Percentiles rank a stretch among this genome's conserved stretches.
These are phyloP conservation scores for Bipolaris sorokiniana DNA, from an alignment of 2,329 filamentous ascomycete species.

Conservation along the genomic window DNA sequence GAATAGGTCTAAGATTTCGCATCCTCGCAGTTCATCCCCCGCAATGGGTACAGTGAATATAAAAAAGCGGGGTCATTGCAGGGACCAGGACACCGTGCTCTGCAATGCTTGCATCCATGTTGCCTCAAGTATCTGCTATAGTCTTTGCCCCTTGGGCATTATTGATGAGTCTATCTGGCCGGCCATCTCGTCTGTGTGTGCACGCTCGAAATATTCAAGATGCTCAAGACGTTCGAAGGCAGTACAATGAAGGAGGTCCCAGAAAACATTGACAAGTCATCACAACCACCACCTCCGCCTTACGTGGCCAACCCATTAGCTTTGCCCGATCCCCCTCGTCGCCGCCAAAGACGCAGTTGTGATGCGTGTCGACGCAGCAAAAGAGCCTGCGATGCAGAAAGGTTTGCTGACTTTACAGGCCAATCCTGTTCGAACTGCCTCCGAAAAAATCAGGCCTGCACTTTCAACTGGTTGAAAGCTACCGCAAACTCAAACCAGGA, in stretches of 20 bases:
- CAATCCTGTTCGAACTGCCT: slow-evolving; percentile 50
- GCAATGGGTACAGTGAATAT: slow-evolving; percentile 11
- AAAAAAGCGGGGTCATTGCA: slow-evolving; percentile 15
- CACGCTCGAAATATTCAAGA: not conserved
- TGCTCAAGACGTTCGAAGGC: slow-evolving; percentile 11
- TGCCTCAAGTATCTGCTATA: slow-evolving; percentile 4
- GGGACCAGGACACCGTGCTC: slow-evolving; percentile 5
- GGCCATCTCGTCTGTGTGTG: not conserved
- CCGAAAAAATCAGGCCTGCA: slow-evolving; percentile 53
- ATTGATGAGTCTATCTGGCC: not conserved
- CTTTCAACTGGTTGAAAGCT: slow-evolving; percentile 51
- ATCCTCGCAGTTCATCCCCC: slow-evolving; percentile 15
- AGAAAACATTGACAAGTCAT: not conserved
- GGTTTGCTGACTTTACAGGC: slow-evolving; percentile 31
- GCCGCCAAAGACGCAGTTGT: slow-evolving; percentile 45
- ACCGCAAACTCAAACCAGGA: slow-evolving; percentile 12
- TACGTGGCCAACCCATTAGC: not conserved
- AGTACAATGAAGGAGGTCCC: slow-evolving; percentile 7
- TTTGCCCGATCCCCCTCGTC: slow-evolving; percentile 3
- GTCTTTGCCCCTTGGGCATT: not conserved
- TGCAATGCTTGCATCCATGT: not conserved
- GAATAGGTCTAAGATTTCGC: slow-evolving; percentile 1
- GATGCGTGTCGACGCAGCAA: slow-evolving; percentile 55
- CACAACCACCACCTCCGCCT: not conserved
- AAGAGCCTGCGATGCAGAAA: slow-evolving; percentile 51